Evolutionary conservation across 2,329 filamentous ascomycete genomes (phyloP).

Genomic region (Cladosporium colombiae): DNA sequence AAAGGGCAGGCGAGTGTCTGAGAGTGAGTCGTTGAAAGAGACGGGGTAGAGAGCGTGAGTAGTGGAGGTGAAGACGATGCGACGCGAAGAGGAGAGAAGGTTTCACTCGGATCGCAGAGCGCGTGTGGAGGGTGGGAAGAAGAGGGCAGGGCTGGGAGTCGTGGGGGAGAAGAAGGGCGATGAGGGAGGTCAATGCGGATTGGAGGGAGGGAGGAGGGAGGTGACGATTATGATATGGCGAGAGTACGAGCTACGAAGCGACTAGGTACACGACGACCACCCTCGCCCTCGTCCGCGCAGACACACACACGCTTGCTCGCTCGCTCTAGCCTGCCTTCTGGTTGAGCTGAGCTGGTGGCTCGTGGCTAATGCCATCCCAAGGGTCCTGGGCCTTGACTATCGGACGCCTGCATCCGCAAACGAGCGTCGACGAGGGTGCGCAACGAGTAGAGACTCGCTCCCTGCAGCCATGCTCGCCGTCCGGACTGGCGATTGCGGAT

Average conservation of each 20-base stretch:
- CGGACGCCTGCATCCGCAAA: conserved; percentile 9
- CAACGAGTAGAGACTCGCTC: background rate
- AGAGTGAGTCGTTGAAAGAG: background rate
- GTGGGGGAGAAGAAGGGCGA: conserved; percentile 17
- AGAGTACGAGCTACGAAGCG: background rate
- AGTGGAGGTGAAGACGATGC: conserved; percentile 2
- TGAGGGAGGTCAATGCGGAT: conserved; percentile 19
- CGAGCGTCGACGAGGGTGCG: background rate
- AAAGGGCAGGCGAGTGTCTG: conserved; percentile 5
- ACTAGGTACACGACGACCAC: background rate
- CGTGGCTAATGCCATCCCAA: background rate
- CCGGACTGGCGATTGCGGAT: background rate
- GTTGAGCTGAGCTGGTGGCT: background rate
- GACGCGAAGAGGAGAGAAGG: background rate
- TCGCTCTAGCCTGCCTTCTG: background rate
- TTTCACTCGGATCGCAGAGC: conserved; percentile 7
- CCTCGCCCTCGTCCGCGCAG: background rate
- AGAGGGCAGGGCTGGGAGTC: conserved; percentile 5
- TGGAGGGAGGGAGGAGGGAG: background rate
- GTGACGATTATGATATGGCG: conserved; percentile 4
- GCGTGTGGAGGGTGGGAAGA: background rate
- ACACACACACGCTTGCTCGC: conserved; percentile 1
- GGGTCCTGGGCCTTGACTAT: background rate
- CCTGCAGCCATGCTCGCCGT: background rate
- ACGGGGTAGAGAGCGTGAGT: conserved; percentile 17